Base-by-base conservation (phyloP, 2,329 filamentous ascomycete species). In the Lasiodiplodia citricola region DNA sequence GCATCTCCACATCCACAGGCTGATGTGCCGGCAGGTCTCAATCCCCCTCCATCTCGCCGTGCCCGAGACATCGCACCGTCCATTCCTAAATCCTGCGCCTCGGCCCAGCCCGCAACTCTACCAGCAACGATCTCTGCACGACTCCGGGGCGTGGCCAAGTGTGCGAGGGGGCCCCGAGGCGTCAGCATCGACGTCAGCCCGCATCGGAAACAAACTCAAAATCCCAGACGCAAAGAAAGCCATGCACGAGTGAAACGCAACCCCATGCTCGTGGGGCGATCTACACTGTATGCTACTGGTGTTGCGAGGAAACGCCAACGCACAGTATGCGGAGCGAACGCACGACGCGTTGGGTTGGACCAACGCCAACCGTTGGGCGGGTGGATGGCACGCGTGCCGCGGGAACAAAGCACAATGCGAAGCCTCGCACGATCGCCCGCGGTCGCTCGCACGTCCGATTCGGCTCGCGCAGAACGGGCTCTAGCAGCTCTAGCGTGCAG, bases 341-440 rank as follows among this genome's bases (percentile, higher is more conserved):
- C 28, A n/a, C 11, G 11, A 11, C 18, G 7, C 8, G 31, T 21
- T n/a, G 21, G 18, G 18, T 35, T 21, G 55, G 10, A 18, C 35
- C 28, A 21, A 47, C 44, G 44, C 44, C 44, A 21, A 21, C 44
- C 41, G 16, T 10, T 10, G 31, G 31, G 31, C 31, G 31, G 31
- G 31, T 35, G 31, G 31, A 44, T 44, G 16, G 13, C 38, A 35
- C n/a, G 58, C 13, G 51, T 52, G 60, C 60, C 25, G 60, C 60
- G 51, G 47, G 38, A 64, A 52, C 28, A 35, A 64, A 64, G 47
- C 60, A 64, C 47, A 64, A 38, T 28, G 60, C 60, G 60, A 64
- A 64, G 60, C 60, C 60, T 64, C 51, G 25, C n/a, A 52, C 47
- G 44, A 64, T 64, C 60, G 44, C 47, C 44, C n/a, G 8, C 44